Conservation (phyloP, 441 rosid species). For the Kokia cookei region DNA sequence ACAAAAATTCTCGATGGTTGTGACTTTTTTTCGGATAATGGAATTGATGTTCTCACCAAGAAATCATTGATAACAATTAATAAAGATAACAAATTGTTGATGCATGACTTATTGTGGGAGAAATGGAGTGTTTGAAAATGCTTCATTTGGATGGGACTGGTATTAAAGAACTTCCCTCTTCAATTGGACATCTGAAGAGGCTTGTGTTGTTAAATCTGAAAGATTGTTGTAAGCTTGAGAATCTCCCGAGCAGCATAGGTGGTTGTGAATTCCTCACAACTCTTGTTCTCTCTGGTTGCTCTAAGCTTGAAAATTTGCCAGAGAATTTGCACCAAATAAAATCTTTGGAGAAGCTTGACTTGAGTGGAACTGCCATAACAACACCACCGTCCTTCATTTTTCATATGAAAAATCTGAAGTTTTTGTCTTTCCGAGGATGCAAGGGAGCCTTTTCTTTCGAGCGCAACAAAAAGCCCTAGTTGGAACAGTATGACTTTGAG, state of each 20-base stretch:
- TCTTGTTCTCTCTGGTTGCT: conserved; percentile 12
- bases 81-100: conserved; percentile 24
- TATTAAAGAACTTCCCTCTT: not conserved
- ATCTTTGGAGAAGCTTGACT: conserved; percentile 1
- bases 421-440: not conserved
- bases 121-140: conserved; percentile 22
- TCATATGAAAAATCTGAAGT: conserved; percentile 1
- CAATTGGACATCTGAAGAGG: conserved; percentile 6
- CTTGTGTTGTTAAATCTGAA: too few species aligned
- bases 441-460: not conserved
- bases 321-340: not conserved
- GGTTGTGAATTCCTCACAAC: not conserved
- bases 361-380: conserved; percentile 3
- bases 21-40: conserved; percentile 28
- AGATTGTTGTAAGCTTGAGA: conserved; percentile 11
- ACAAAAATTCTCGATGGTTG: conserved; percentile 37
- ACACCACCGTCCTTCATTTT: conserved; percentile 12
- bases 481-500: not conserved
- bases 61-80: conserved; percentile 40
- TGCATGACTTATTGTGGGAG: conserved; percentile 36
- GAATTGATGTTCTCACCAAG: conserved; percentile 29
- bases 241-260: not conserved
- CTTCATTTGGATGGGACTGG: too few species aligned
- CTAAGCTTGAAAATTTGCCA: conserved; percentile 13
- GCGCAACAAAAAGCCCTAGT: not conserved